Evolutionary conservation across 495 filamentous ascomycete species (phyloP).

Genomic region (Neurospora sp.): DNA sequence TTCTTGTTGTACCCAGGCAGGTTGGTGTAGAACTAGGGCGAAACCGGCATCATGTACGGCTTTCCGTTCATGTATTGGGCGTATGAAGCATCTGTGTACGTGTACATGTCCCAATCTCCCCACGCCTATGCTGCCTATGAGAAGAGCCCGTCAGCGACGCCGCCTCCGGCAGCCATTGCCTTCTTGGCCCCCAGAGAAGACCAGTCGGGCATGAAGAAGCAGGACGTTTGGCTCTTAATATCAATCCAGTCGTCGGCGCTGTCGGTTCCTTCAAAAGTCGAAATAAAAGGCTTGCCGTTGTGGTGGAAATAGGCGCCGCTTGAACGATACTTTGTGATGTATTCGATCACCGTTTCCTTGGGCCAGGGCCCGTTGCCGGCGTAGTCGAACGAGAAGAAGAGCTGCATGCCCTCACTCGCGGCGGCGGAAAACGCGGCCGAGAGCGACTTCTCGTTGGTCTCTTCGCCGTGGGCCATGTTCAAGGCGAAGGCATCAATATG

Average conservation of each 20-base stretch:
- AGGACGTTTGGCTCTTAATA: conserved; percentile 34
- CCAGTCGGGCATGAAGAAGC: conserved; percentile 52
- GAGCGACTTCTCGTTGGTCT: neutral
- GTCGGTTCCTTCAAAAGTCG: conserved; percentile 47
- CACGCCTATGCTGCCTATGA: conserved; percentile 9
- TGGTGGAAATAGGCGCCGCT: conserved; percentile 34
- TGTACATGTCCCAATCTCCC: too few relatives aligned
- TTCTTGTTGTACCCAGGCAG: conserved; percentile 56
- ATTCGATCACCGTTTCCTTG: neutral
- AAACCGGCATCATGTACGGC: conserved; percentile 56
- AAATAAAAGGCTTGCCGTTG: conserved; percentile 42
- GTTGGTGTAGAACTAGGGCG: conserved; percentile 59
- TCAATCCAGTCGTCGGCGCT: conserved; percentile 41
- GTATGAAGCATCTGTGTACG: neutral
- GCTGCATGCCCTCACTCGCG: conserved; percentile 1
- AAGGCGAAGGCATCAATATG: conserved; percentile 9
- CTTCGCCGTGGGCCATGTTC: conserved; percentile 5
- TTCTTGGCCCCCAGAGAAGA: conserved; percentile 36
- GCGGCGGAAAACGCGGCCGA: neutral
- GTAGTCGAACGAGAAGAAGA: conserved; percentile 11
- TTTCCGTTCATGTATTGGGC: neutral
- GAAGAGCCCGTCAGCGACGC: conserved; percentile 10
- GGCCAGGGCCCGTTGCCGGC: conserved; percentile 1
- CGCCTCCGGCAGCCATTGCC: neutral
- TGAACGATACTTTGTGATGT: conserved; percentile 19